Evolutionary conservation across 2,329 filamentous ascomycete genomes (phyloP), one percentile per base, ranked within the genome.

Genomic region (Cordyceps fumosorosea): DNA sequence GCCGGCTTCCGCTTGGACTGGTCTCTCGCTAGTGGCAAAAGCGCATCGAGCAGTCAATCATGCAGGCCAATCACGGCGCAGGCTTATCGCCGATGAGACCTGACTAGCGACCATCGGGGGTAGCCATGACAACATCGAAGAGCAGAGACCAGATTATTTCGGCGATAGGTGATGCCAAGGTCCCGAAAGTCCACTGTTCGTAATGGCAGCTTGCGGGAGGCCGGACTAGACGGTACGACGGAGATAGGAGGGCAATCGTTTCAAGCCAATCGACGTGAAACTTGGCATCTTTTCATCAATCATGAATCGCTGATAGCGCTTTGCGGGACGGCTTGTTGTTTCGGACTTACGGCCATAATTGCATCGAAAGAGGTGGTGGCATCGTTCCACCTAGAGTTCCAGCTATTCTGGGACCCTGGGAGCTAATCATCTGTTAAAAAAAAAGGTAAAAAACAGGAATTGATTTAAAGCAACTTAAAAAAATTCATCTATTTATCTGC

Each of bases 131-230:
- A 55, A 34, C 60, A 40, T 61, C 8, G 37, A 52, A 48, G 40
- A 20, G 3, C 24, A 50, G 24, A 56, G 54, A 42, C 26, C 20
- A 48, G 56, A 40, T 53, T 24, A 5, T 61, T 67, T 48, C 22
- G 66, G 66, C 22, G 67, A 56, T 42, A 64, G 60, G 65, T 44
- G 44, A 40, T 58, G 29, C 29, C 45, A 40, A n/a, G 18, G 32
- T 40, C 29, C 32, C 14, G 14, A 5, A 53, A 60, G 64, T 54
- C 50, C 58, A 47, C 48, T 34, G 20, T 12, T 32, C 37, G 34
- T 32, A 26, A 14, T 51, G 16, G 5, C 22, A 14, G 12, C 16
- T 40, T 40, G 45, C 5, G n/a, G 45, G 29, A 34, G 45, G 20
- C 3, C 37, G 5, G 32, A 26, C 8, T 37, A 14, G 34, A 14